phyloP scores from a whole-genome alignment of 495 filamentous ascomycete species.

The Aspergillus homomorphus region DNA sequence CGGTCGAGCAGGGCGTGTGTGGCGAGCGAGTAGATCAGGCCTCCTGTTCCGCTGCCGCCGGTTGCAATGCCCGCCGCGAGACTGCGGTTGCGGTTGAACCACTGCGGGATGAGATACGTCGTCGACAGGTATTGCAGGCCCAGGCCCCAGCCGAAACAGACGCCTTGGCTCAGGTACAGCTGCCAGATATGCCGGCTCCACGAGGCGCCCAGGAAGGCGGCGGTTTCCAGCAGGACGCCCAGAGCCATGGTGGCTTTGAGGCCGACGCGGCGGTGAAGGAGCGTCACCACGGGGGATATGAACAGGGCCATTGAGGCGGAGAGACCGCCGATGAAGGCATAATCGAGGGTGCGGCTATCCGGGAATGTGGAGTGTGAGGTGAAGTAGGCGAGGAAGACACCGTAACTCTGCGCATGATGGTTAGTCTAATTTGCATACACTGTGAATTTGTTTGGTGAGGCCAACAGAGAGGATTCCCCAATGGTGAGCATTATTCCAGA shows the following conservation, averaged over 20 bases:
- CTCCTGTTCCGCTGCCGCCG: conserved; percentile 66
- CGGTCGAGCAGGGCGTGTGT: conserved; percentile 45
- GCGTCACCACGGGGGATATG: conserved; percentile 47
- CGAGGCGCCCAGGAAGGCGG: conserved; percentile 56
- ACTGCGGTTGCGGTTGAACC: conserved; percentile 52
- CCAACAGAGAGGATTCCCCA: too few relatives aligned
- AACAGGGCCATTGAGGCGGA: conserved; percentile 47
- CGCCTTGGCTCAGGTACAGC: conserved; percentile 66
- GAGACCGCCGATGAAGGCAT: conserved; percentile 53
- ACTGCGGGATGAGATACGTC: conserved; percentile 61
- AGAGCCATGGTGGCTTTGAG: neutral
- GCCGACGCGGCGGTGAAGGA: neutral
- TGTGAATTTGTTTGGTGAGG: too few relatives aligned
- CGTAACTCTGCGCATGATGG: too few relatives aligned
- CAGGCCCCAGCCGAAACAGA: conserved; percentile 68
- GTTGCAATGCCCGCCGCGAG: conserved; percentile 70
- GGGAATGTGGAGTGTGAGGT: conserved; percentile 43
- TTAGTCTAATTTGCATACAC: too few relatives aligned
- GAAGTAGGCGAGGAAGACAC: conserved; percentile 48
- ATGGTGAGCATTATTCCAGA: too few relatives aligned
- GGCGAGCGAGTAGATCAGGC: conserved; percentile 50
- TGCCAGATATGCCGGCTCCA: conserved; percentile 64
- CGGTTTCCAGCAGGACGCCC: conserved; percentile 7
- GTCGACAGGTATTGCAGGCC: conserved; percentile 67
- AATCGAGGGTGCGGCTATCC: conserved; percentile 41